Evolutionary conservation across 768 basidiomycete genomes (phyloP).

Genomic region (Lactarius pseudohatsudake): DNA sequence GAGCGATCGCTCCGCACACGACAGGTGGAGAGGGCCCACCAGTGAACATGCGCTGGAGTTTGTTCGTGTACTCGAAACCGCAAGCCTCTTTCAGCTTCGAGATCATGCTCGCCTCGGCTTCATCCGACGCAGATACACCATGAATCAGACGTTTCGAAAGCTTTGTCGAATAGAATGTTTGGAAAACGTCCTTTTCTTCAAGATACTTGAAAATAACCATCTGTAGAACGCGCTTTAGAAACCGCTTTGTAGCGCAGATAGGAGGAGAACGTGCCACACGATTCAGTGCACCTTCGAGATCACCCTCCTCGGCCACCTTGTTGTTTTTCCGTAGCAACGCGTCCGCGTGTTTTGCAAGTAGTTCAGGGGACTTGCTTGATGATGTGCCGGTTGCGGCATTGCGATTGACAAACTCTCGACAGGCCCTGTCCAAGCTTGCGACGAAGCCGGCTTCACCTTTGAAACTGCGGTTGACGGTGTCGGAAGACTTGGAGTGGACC

Average conservation of each 20-base stretch:
- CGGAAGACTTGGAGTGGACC: constrained; percentile 89
- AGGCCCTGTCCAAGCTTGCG: constrained; percentile 91
- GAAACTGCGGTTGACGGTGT: constrained; percentile 86
- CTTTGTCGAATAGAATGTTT: constrained; percentile 95
- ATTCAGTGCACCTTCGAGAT: constrained; percentile 85
- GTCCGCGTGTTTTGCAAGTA: constrained; percentile 91
- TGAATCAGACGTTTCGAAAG: constrained; percentile 91
- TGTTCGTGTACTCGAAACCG: constrained; percentile 96
- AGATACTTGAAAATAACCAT: constrained; percentile 98
- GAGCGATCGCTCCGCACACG: background rate
- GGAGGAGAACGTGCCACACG: constrained; percentile 65
- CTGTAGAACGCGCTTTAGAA: constrained; percentile 42
- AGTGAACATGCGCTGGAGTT: constrained; percentile 95
- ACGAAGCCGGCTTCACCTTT: constrained; percentile 92
- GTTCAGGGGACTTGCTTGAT: constrained; percentile 83
- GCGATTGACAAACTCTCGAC: constrained; percentile 91
- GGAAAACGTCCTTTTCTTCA: constrained; percentile 98
- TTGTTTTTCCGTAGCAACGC: constrained; percentile 89
- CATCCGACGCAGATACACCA: constrained; percentile 89
- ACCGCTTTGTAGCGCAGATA: background rate
- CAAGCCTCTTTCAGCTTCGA: constrained; percentile 95
- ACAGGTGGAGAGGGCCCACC: constrained; percentile 46
- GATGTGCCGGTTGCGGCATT: constrained; percentile 89
- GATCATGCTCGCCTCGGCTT: constrained; percentile 97
- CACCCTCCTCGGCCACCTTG: constrained; percentile 90